Percentiles rank a stretch among this genome's conserved stretches.
Evolutionary conservation across 768 basidiomycete species (phyloP).

Genomic region (Heimioporus sp.): DNA sequence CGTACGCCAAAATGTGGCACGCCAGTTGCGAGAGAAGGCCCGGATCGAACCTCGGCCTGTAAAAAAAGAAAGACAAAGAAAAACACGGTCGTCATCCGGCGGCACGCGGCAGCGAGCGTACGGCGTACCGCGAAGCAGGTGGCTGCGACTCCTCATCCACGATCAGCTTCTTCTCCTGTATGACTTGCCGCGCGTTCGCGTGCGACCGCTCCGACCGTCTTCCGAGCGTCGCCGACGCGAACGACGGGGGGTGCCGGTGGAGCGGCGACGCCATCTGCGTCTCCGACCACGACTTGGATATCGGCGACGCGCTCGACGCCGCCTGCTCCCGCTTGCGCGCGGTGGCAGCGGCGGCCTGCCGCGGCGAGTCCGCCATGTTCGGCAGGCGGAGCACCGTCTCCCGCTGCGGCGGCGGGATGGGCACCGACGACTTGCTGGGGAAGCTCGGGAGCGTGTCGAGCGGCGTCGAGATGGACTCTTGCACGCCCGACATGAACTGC

Average conservation of each 20-base stretch:
- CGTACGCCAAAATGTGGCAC: constrained; percentile 66
- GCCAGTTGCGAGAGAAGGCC: constrained; percentile 41
- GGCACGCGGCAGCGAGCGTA: too few species aligned
- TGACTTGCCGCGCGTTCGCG: constrained; percentile 26
- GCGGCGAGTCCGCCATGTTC: constrained; percentile 29
- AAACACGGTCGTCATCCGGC: neutral
- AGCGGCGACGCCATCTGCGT: constrained; percentile 29
- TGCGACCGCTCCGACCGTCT: constrained; percentile 45
- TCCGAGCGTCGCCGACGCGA: constrained; percentile 40
- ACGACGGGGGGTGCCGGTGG: constrained; percentile 36
- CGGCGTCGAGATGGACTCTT: constrained; percentile 47
- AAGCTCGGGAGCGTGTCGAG: constrained; percentile 23
- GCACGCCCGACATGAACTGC: constrained; percentile 64
- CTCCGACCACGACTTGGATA: constrained; percentile 62
- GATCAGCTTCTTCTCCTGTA: constrained; percentile 40
- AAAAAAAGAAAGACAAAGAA: neutral
- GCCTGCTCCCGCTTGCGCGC: constrained; percentile 27
- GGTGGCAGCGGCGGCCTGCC: too few species aligned
- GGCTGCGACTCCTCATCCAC: constrained; percentile 27
- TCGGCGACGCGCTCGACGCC: constrained; percentile 24
- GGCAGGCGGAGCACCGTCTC: constrained; percentile 19
- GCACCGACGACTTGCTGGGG: constrained; percentile 21
- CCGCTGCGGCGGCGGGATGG: constrained; percentile 21
- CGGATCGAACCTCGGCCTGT: constrained; percentile 13
- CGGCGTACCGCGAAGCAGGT: constrained; percentile 9